phyloP scores from a whole-genome alignment of 2,329 filamentous ascomycete genomes.

The Fusarium torulosum region DNA sequence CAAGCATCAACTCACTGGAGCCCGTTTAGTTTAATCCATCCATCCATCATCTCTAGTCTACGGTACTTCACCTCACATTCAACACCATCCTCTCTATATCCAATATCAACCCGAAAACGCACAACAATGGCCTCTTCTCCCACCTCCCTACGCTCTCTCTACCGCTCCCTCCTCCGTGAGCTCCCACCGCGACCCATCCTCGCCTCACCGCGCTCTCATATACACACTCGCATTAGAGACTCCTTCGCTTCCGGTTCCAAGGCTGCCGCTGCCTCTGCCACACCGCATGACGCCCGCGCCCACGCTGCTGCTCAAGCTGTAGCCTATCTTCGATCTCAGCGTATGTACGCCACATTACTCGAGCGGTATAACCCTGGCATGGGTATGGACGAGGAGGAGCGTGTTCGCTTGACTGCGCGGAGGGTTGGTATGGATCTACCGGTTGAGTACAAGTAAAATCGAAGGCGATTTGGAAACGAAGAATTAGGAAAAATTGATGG shows the following conservation, averaged over 20 bases:
- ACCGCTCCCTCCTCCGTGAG: conserved; percentile 90
- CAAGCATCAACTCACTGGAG: conserved; percentile 29
- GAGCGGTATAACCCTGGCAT: conserved; percentile 96
- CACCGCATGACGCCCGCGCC: conserved; percentile 46
- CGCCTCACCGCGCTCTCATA: conserved; percentile 68
- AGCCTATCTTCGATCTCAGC: conserved; percentile 86
- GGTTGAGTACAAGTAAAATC: conserved; percentile 61
- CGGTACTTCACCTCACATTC: not conserved
- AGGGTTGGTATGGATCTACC: conserved; percentile 93
- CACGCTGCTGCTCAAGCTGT: conserved; percentile 78
- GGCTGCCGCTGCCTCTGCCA: conserved; percentile 59
- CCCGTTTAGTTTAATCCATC: conserved; percentile 2
- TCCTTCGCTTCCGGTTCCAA: conserved; percentile 60
- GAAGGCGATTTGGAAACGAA: not conserved
- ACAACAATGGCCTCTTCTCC: conserved; percentile 54
- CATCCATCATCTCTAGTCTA: conserved; percentile 14
- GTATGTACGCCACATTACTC: conserved; percentile 82
- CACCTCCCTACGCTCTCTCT: conserved; percentile 77
- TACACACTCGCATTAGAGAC: conserved; percentile 51
- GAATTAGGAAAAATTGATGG: not conserved
- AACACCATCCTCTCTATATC: not conserved
- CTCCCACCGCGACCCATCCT: conserved; percentile 78
- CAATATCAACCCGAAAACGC: not conserved
- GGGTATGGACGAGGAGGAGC: conserved; percentile 87
- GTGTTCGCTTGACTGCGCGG: conserved; percentile 84